Evolutionary conservation across 2,329 filamentous ascomycete species (phyloP).

Genomic region (Fusarium globosum): DNA sequence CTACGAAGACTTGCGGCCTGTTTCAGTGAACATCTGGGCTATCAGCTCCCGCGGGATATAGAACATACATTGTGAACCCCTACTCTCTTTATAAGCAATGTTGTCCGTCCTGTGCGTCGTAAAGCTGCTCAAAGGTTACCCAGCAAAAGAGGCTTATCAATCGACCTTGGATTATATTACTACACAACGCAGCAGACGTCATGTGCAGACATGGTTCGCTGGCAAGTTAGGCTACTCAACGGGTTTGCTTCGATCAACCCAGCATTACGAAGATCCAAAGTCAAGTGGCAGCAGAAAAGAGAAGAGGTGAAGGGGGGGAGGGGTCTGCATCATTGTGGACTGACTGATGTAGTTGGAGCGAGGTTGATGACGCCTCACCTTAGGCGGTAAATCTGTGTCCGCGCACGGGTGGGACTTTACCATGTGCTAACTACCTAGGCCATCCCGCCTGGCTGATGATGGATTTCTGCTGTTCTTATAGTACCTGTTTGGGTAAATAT

Average conservation of each 20-base stretch:
- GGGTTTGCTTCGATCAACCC: neutral
- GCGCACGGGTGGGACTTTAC: slow-evolving; percentile 31
- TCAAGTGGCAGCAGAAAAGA: neutral
- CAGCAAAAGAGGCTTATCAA: slow-evolving; percentile 7
- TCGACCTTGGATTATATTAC: neutral
- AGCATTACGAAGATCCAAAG: neutral
- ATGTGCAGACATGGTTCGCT: neutral
- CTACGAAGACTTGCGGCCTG: neutral
- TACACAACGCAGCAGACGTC: neutral
- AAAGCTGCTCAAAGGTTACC: slow-evolving; percentile 4
- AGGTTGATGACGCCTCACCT: slow-evolving; percentile 42
- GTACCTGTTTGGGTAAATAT: neutral
- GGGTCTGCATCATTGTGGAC: slow-evolving; percentile 46
- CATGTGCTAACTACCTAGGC: slow-evolving; percentile 18
- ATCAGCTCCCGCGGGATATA: slow-evolving; percentile 5
- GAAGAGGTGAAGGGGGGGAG: slow-evolving; percentile 3
- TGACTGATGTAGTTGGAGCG: slow-evolving; percentile 45
- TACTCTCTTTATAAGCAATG: slow-evolving; percentile 3
- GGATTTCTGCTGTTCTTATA: neutral
- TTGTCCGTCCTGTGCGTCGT: neutral
- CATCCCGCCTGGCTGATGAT: slow-evolving; percentile 16
- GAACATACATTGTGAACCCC: neutral
- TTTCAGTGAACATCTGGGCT: slow-evolving; percentile 1
- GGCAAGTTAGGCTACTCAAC: neutral
- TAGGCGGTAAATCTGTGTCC: slow-evolving; percentile 33